Base-by-base conservation (phyloP, 805 yeast genomes). In the Hemisphaericaspora nanyangensis region DNA sequence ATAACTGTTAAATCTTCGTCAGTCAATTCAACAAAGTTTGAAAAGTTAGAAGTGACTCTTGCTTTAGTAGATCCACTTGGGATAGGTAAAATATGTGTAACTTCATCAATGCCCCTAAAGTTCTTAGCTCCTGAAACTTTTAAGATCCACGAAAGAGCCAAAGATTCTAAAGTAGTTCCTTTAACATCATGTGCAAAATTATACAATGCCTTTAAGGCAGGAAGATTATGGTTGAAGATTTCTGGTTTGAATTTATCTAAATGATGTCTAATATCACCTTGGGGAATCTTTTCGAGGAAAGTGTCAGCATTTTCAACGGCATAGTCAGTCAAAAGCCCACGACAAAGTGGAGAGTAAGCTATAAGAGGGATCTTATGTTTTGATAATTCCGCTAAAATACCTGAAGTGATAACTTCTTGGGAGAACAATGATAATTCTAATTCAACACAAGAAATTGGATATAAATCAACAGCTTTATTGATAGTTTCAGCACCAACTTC, bases 291-390 rank as follows among this genome's bases (percentile, higher is more conserved):
- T 0, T 58, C 51, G 18, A 47, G 50, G 47, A 55, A 65, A 7
- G 46, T 46, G 18, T 61, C 58, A 12, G 54, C 44, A 16, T 61
- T 50, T 5, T 72, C 59, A 18, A 61, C 77, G 38, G 80, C 60
- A 25, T 52, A 45, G 40, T 93, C 95, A 3, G 91, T 80, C 39
- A 89, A 69, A 44, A 82, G 65, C 1, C 96, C 96, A 51, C 85
- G 73, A 7, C 89, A 82, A 39, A 89, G 68, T 22, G 96, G 96
- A 22, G 95, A 83, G 61, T 89, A 89, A 18, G 89, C 85, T 41
- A 86, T 68, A 22, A 86, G 66, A 11, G 93, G 83, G 40, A 89
- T 74, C 12, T 68, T 68, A 25, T 71, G 60, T 44, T 81, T 77
- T 16, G 75, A 70, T 46, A 82, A 77, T 5, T 74, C 71, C 3